These are phyloP conservation scores for Claviceps citrina DNA, from an alignment of 2,329 filamentous ascomycete genomes.

Conservation along the genomic window DNA sequence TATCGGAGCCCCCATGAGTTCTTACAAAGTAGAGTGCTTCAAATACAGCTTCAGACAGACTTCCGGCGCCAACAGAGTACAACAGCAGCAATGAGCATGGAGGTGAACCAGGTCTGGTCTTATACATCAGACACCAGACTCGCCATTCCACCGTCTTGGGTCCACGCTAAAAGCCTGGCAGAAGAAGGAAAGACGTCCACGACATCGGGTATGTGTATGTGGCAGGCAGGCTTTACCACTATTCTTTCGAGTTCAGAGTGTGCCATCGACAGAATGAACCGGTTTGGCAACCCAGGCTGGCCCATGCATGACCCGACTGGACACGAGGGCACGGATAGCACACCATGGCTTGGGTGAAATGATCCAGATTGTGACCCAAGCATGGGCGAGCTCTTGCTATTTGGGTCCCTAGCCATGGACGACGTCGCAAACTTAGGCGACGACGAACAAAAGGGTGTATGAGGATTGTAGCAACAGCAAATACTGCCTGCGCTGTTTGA, in stretches of 20 bases:
- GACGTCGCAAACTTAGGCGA: neutral
- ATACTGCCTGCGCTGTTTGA: too few species aligned
- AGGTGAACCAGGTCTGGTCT: too few species aligned
- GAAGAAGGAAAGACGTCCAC: neutral
- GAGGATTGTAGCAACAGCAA: neutral
- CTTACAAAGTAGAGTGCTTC: neutral
- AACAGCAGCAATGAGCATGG: neutral
- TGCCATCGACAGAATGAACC: neutral
- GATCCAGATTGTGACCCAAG: conserved; percentile 4
- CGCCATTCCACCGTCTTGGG: conserved; percentile 3
- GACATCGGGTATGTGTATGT: conserved; percentile 2
- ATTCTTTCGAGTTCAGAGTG: neutral
- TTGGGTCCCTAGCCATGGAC: neutral
- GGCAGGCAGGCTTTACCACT: neutral
- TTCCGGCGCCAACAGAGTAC: neutral
- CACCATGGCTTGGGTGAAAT: conserved; percentile 3
- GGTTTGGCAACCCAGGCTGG: neutral
- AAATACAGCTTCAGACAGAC: neutral
- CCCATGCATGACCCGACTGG: conserved; percentile 2
- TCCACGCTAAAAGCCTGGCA: conserved; percentile 1
- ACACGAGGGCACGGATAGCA: conserved; percentile 5
- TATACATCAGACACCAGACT: conserved; percentile 6
- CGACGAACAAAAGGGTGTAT: neutral
- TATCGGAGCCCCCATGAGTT: neutral
- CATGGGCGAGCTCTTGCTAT: neutral